Base-by-base conservation (phyloP, 1,284 basidiomycete genomes). In the Boletus sp. region DNA sequence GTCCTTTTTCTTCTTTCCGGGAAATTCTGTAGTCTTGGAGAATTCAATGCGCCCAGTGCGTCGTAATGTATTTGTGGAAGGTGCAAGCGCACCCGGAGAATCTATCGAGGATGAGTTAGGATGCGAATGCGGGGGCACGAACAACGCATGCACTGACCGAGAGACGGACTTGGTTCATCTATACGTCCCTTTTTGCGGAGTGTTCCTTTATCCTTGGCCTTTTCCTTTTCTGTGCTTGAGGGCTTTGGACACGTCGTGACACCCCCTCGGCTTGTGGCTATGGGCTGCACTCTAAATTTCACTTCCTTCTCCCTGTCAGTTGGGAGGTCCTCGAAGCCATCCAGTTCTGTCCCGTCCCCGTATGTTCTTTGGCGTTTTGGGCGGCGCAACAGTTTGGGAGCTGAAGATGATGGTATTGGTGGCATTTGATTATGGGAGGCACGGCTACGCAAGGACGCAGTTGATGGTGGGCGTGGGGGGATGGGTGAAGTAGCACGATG, bases 261-360 rank as follows among this genome's bases (percentile, higher is more conserved):
- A 76, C 81, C 36, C 77, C 78, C 71, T 13, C 84, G 81, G 58
- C 78, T 84, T 73, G 59, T 75, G 69, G 40, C 76, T 64, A 82
- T 88, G 26, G 88, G 84, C 53, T 81, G 78, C 19, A 88, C 79
- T 49, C 80, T 77, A 62, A 75, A 90, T 46, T 72, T 76, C 33
- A 78, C 76, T 65, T 93, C 90, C 60, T 84, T 84, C 52, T 92
- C 88, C 46, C 85, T 76, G 62, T 94, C 87, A 14, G 88, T 89
- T 6, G 85, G 85, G 35, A 98, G 75, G 67, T 98, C 94, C 30
- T 95, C 94, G 54, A 98, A 82, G 1, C 68, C 83, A 60, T 98
- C 94, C 40, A 98, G 73, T 69, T 97, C 94, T 8, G 90, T 92
- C 6, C 94, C 94, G 65, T 96, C 92, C 3, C 94, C 93, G 65